These are phyloP conservation scores for Jackrogersella multiformis DNA, from an alignment of 495 filamentous ascomycete genomes.

Conservation along the genomic window DNA sequence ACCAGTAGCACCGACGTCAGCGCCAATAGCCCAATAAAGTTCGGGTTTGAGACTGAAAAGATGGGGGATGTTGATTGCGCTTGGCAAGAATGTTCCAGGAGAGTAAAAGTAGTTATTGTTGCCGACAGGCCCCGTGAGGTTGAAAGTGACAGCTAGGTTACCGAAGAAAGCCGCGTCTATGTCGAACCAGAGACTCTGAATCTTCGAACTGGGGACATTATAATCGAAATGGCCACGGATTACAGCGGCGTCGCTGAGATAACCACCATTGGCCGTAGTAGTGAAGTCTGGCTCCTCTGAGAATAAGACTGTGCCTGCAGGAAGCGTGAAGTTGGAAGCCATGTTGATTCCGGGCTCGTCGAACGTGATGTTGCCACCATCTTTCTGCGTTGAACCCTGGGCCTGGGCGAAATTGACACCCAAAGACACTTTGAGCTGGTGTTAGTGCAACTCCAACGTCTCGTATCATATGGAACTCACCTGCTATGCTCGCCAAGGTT, in stretches of 20 bases:
- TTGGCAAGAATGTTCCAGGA: conserved; percentile 40
- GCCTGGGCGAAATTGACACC: conserved; percentile 37
- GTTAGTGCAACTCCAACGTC: not conserved
- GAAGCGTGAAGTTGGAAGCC: conserved; percentile 39
- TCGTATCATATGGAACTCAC: conserved; percentile 30
- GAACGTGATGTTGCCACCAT: conserved; percentile 36
- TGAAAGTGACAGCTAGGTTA: conserved; percentile 38
- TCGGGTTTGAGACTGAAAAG: conserved; percentile 41
- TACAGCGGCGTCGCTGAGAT: conserved; percentile 37
- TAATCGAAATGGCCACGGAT: conserved; percentile 48
- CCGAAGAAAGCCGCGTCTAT: conserved; percentile 44
- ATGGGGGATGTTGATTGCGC: conserved; percentile 38
- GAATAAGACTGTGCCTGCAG: conserved; percentile 36
- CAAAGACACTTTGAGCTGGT: conserved; percentile 16
- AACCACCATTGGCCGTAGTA: conserved; percentile 34
- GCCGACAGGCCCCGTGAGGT: conserved; percentile 31
- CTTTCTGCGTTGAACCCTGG: conserved; percentile 18
- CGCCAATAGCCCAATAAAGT: conserved; percentile 41
- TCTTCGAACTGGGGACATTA: conserved; percentile 31
- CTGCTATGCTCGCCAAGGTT: conserved; percentile 36
- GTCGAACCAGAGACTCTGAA: conserved; percentile 45
- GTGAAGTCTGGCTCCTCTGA: conserved; percentile 35
- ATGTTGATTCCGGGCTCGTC: conserved; percentile 42
- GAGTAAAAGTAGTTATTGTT: conserved; percentile 32
- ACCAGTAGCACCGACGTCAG: conserved; percentile 39